Percentiles rank a stretch among this genome's conserved stretches.
These are phyloP conservation scores for Aspergillus novofumigatus DNA, from an alignment of 2,329 filamentous ascomycete genomes.

Conservation along the genomic window DNA sequence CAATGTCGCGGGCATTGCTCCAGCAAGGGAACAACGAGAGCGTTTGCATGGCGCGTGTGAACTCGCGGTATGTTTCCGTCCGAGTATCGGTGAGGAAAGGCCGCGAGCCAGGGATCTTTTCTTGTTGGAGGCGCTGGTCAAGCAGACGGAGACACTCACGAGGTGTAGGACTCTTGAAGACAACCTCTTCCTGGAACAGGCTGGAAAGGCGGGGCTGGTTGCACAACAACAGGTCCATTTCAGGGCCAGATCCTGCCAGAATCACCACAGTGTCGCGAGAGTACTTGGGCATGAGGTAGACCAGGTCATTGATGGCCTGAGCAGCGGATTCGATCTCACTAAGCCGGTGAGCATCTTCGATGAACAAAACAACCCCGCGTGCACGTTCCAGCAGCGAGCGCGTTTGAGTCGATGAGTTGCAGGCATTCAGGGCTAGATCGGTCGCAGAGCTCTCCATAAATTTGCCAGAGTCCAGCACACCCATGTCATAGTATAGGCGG, in stretches of 20 bases:
- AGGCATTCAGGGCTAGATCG: constrained; percentile 7
- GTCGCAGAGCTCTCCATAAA: constrained; percentile 15
- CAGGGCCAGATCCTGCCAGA: constrained; percentile 12
- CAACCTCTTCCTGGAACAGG: constrained; percentile 18
- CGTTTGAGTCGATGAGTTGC: constrained; percentile 7
- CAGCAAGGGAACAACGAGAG: constrained; percentile 20
- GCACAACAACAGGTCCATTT: constrained; percentile 16
- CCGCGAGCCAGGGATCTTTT: constrained; percentile 9
- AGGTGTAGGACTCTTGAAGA: constrained; percentile 17
- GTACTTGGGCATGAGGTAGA: constrained; percentile 14
- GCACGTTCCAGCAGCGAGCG: constrained; percentile 10
- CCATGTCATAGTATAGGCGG: constrained; percentile 19
- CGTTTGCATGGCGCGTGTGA: constrained; percentile 18
- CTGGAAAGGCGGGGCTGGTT: constrained; percentile 14
- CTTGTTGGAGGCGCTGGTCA: constrained; percentile 14
- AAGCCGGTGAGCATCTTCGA: constrained; percentile 17
- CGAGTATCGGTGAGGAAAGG: constrained; percentile 13
- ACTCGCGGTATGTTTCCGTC: constrained; percentile 12
- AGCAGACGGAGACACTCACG: constrained; percentile 16
- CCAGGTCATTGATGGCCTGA: constrained; percentile 12
- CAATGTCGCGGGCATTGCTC: constrained; percentile 17
- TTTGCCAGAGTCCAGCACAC: constrained; percentile 9
- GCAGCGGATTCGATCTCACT: constrained; percentile 9
- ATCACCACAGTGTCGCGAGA: constrained; percentile 14
- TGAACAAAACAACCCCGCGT: constrained; percentile 14